A percentile compares a stretch with the other conserved stretches of the same genome.
Evolutionary conservation across 441 rosid species (phyloP).

Genomic region (Mallotus repandus): DNA sequence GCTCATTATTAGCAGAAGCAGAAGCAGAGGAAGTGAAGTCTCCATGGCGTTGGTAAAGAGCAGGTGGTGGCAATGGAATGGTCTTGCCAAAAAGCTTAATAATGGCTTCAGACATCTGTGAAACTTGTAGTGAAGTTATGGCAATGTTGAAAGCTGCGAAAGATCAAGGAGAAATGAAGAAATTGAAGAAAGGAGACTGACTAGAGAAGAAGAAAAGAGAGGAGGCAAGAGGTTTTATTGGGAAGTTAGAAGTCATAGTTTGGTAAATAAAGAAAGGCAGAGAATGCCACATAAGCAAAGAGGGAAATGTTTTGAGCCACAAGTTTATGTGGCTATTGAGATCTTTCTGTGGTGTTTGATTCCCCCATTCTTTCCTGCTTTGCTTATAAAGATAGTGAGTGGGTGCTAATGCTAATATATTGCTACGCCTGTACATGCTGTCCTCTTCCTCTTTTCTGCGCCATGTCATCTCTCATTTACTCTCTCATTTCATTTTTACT

Average conservation of each 20-base stretch:
- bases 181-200: too few species aligned
- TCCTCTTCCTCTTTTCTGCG: constrained; percentile 27
- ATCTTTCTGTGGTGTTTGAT: constrained; percentile 56
- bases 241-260: constrained; percentile 8
- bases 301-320: constrained; percentile 55
- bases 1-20: neutral
- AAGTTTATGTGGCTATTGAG: constrained; percentile 49
- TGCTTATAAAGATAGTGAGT: constrained; percentile 38
- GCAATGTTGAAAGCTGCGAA: neutral
- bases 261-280: constrained; percentile 22
- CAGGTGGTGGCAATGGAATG: constrained; percentile 34
- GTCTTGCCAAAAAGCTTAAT: constrained; percentile 75
- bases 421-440: neutral
- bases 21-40: constrained; percentile 17
- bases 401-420: constrained; percentile 6
- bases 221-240: neutral
- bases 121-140: neutral
- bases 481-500: too few species aligned
- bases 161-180: constrained; percentile 1
- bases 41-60: neutral
- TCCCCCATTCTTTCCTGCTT: constrained; percentile 32
- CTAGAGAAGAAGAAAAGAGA: neutral
- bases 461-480: constrained; percentile 25
- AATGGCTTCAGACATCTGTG: constrained; percentile 40
- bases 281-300: constrained; percentile 46